Evolutionary conservation across 2,329 filamentous ascomycete species (phyloP).

Genomic region (Parascedosporium putredinis): DNA sequence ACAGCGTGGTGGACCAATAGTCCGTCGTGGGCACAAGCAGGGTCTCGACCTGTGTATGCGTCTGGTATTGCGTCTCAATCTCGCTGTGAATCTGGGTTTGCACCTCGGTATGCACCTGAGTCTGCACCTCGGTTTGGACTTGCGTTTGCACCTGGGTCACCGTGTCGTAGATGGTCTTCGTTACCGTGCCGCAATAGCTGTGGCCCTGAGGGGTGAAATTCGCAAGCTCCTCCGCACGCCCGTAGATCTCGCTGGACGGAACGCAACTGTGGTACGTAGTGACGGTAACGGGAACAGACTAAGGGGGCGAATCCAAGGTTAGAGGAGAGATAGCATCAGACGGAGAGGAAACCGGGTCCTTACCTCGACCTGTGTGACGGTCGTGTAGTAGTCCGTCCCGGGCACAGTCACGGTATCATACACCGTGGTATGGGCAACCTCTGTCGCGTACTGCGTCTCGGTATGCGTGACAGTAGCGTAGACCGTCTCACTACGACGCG

Average conservation of each 20-base stretch:
- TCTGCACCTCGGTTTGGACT: conserved; percentile 10
- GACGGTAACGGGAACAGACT: neutral
- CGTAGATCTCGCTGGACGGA: neutral
- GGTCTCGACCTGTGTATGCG: neutral
- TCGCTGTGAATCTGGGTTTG: neutral
- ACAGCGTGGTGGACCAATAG: neutral
- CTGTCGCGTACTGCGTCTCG: neutral
- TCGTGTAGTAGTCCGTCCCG: neutral
- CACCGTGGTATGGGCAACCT: conserved; percentile 8
- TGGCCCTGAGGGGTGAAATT: neutral
- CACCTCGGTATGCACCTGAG: conserved; percentile 12
- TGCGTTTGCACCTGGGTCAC: too few species aligned
- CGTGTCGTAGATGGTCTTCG: conserved; percentile 12
- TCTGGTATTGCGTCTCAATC: neutral
- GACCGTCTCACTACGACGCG: too few species aligned
- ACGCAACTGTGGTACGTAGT: neutral
- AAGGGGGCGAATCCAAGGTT: neutral
- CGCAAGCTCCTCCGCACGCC: conserved; percentile 9
- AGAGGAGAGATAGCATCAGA: neutral
- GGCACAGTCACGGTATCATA: conserved; percentile 13
- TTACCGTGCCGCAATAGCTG: conserved; percentile 3
- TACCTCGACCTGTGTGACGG: neutral
- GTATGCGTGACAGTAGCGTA: neutral
- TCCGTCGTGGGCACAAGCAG: neutral
- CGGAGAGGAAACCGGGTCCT: neutral